Evolutionary conservation across 441 rosid genomes (phyloP), one percentile per base, ranked within the genome.

Genomic region (Lagerstroemia fauriei): DNA sequence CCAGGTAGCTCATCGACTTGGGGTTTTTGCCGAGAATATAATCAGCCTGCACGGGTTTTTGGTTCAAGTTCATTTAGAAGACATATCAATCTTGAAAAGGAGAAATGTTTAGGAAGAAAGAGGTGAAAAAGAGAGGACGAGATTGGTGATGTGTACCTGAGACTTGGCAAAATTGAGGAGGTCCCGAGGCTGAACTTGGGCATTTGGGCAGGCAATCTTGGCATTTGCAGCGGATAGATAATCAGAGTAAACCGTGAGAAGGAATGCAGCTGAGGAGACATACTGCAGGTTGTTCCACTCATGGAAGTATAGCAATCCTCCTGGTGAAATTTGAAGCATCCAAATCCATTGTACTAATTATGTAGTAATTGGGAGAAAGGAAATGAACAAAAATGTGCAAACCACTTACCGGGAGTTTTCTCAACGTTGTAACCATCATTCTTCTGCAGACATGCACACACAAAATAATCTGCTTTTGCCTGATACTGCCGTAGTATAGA

Each of bases 1-100:
- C 94, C 65, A 94, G 38, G 86, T 92, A 93, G 87, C 97, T 95
- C 86, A 90, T 90, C 24, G 93, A 89, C 85, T 79, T 87, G 73
- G 95, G 94, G 76, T 95, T 94, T 59, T 91, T 90, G 4, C 99
- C 99, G 56, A 94, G 95, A 82, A 93, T 90, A 87, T 94, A 94
- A 80, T 95, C 97, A 68, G 91, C 96, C 97, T 94, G 87, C 44
- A 71, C 47, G 29, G 70, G 11, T 65, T 65, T 65, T 29, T 9
- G 0, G 22, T n/a, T 59, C 22, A 38, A 18, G 34, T 29, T 65
- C 32, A 65, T 73, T 41, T 32, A 18, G 4, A 51, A 9, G 29
- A 5, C 12, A 68, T 1, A 68, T 25, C 11, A 13, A 56, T 6
- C 51, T 9, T 10, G 11, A 48, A 14, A 48, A 14, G 11, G 59